Conservation (phyloP, 345 rosid genomes). For the Turnera subulata region DNA sequence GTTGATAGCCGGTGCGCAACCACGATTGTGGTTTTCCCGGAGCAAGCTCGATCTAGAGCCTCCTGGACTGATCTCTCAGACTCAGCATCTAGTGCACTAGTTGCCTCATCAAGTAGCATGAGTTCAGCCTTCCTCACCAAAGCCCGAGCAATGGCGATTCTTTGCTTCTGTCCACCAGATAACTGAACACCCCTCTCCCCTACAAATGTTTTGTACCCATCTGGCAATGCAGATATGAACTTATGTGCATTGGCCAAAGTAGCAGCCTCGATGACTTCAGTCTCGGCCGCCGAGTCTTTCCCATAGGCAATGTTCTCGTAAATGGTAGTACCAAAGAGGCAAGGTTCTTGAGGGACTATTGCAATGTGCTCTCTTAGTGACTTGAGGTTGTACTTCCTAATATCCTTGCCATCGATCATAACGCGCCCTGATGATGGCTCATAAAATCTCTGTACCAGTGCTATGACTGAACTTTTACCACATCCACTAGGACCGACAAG, state of each 20-base stretch:
- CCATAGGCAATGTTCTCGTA: conserved; percentile 94
- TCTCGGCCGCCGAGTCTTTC: conserved; percentile 68
- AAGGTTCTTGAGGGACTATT: conserved; percentile 91
- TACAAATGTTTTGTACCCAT: conserved; percentile 76
- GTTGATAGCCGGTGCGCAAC: conserved; percentile 91
- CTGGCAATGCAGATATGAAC: conserved; percentile 72
- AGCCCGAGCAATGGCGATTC: conserved; percentile 81
- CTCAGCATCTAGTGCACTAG: conserved; percentile 91
- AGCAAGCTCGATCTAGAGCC: conserved; percentile 85
- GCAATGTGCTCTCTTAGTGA: conserved; percentile 86
- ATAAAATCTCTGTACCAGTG: conserved; percentile 76
- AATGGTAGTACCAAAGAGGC: conserved; percentile 77
- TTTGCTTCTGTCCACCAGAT: conserved; percentile 97
- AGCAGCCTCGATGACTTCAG: conserved; percentile 96
- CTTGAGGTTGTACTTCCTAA: conserved; percentile 89
- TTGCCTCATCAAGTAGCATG: conserved; percentile 93
- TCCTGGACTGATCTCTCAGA: conserved; percentile 94
- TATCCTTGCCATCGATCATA: conserved; percentile 85
- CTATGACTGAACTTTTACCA: conserved; percentile 89
- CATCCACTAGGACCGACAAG: conserved; percentile 99
- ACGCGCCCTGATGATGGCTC: conserved; percentile 92
- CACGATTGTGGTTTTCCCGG: conserved; percentile 83
- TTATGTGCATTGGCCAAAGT: conserved; percentile 85
- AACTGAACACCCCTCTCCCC: conserved; percentile 94
- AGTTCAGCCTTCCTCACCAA: conserved; percentile 79